A percentile compares a stretch with the other conserved stretches of the same genome.
Conservation (phyloP, 129 eudicot species). For the Saussurea involucrata region DNA sequence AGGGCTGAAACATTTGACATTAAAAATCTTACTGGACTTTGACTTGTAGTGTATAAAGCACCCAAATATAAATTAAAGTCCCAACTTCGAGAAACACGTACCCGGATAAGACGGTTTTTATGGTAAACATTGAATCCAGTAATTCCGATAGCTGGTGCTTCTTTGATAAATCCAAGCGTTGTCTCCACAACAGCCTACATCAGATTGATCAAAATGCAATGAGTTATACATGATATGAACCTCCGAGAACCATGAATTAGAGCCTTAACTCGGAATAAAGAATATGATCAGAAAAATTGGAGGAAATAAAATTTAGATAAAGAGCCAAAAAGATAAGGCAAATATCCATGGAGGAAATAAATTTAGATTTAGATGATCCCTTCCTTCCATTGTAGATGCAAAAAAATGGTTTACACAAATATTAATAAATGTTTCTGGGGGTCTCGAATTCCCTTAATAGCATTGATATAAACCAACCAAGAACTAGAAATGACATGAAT, state of each 20-base stretch:
- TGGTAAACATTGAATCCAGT: constrained; percentile 90
- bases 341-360: background rate
- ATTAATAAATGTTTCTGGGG: background rate
- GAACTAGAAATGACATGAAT: background rate
- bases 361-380: background rate
- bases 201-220: background rate
- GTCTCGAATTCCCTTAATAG: background rate
- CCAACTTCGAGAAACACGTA: constrained; percentile 23
- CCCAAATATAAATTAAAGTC: background rate
- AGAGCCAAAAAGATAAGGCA: background rate
- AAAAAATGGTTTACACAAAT: background rate
- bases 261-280: background rate
- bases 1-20: constrained; percentile 55
- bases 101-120: constrained; percentile 95
- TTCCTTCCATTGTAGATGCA: background rate
- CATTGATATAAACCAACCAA: background rate
- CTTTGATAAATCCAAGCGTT: constrained; percentile 83
- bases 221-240: background rate
- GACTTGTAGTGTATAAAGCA: background rate
- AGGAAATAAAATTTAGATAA: no score
- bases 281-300: background rate
- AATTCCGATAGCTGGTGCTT: constrained; percentile 64
- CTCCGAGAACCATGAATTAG: background rate
- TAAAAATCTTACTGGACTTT: background rate
- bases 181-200: constrained; percentile 66